A percentile compares a stretch with the other conserved stretches of the same genome.
Evolutionary conservation across 257 asterid species (phyloP).

Genomic region (Mentha longifolia): DNA sequence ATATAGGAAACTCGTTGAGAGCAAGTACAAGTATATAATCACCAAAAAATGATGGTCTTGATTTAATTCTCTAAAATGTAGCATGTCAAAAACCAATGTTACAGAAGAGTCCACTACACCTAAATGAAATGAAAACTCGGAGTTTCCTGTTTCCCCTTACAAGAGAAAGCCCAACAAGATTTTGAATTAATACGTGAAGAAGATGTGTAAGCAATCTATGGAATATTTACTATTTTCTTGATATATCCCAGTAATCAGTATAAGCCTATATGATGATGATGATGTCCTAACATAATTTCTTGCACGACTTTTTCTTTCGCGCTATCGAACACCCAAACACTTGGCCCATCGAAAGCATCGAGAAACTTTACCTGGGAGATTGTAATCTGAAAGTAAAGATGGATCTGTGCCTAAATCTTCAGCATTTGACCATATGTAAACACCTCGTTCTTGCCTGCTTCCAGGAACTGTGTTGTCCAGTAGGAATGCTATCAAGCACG

Average conservation of each 20-base stretch:
- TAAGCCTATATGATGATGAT: conserved; percentile 11
- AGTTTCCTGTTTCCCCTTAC: not conserved
- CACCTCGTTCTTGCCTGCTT: conserved; percentile 85
- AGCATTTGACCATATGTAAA: conserved; percentile 75
- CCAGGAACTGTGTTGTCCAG: conserved; percentile 95
- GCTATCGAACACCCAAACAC: conserved; percentile 63
- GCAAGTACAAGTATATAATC: too few relatives aligned
- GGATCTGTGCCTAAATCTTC: conserved; percentile 66
- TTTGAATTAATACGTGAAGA: not conserved
- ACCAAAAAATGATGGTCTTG: too few relatives aligned
- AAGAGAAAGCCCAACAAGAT: not conserved
- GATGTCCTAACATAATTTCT: conserved; percentile 11
- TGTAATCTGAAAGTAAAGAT: conserved; percentile 61
- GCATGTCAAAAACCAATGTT: not conserved
- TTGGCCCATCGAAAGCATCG: conserved; percentile 70
- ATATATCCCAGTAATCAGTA: conserved; percentile 10
- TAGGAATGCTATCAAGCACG: conserved; percentile 67
- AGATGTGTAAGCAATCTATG: not conserved
- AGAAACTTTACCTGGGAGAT: conserved; percentile 62
- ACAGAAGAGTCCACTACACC: not conserved
- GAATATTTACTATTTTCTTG: conserved; percentile 23
- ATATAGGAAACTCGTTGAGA: too few relatives aligned
- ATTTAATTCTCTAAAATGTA: not conserved
- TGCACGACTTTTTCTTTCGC: too few relatives aligned
- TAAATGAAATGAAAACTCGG: not conserved